Evolutionary conservation across 139 green algal genomes (phyloP).

Genomic region (Coelastrella sp.): DNA sequence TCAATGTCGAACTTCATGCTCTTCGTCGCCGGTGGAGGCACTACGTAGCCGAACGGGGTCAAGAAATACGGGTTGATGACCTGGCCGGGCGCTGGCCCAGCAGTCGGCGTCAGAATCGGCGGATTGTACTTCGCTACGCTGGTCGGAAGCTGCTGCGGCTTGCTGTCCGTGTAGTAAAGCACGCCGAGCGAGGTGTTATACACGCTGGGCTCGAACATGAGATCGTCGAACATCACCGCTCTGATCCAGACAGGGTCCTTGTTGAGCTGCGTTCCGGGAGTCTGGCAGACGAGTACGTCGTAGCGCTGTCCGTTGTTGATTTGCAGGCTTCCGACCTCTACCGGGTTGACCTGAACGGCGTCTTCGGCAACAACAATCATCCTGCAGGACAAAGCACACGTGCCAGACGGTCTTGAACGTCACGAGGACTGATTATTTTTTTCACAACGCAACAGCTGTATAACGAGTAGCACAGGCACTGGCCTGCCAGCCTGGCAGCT

Average conservation of each 20-base stretch:
- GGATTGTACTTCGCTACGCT: neutral
- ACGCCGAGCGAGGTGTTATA: slow-evolving; percentile 9
- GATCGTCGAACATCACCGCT: neutral
- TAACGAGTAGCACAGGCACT: too few relatives aligned
- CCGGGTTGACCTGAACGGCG: neutral
- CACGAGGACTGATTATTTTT: too few relatives aligned
- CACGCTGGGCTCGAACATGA: neutral
- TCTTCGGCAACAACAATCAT: slow-evolving; percentile 23
- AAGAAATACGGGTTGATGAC: neutral
- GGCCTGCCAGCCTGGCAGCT: too few relatives aligned
- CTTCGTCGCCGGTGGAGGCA: neutral
- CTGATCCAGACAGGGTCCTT: neutral
- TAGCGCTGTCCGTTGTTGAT: slow-evolving; percentile 25
- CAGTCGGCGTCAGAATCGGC: neutral
- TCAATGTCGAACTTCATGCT: neutral
- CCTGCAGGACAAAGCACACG: neutral
- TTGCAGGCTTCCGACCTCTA: neutral
- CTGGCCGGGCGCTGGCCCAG: neutral
- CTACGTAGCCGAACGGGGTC: neutral
- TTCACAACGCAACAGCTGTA: too few relatives aligned
- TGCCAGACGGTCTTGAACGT: too few relatives aligned
- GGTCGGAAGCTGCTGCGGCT: neutral
- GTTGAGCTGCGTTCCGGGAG: neutral
- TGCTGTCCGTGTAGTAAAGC: neutral
- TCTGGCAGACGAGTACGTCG: neutral